phyloP scores from a whole-genome alignment of 2,329 filamentous ascomycete species.

The Metarhizium rileyi region DNA sequence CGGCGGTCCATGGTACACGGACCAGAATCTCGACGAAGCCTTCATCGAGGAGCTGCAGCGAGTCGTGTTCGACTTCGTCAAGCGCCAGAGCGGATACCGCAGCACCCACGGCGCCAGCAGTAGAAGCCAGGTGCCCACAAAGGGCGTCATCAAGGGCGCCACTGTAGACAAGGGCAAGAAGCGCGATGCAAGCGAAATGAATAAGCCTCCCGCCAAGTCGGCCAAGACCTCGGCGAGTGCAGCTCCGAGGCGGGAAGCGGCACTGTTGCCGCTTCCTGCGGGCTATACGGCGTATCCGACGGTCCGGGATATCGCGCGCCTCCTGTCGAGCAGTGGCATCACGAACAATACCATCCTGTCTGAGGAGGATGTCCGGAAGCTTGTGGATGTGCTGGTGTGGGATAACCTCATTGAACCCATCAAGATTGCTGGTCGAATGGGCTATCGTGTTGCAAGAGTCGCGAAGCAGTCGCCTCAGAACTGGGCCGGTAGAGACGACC shows the following conservation, averaged over 20 bases:
- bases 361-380: slow-evolving; percentile 70
- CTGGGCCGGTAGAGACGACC: slow-evolving; percentile 31
- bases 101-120: slow-evolving; percentile 24
- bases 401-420: slow-evolving; percentile 73
- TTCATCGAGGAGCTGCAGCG: slow-evolving; percentile 72
- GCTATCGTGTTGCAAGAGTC: slow-evolving; percentile 43
- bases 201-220: slow-evolving; percentile 20
- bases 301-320: slow-evolving; percentile 63
- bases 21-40: slow-evolving; percentile 78
- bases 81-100: slow-evolving; percentile 60
- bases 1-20: slow-evolving; percentile 89
- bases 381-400: slow-evolving; percentile 81
- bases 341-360: slow-evolving; percentile 62
- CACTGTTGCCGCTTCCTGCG: slow-evolving; percentile 45
- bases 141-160: slow-evolving; percentile 42
- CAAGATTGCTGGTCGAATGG: slow-evolving; percentile 36
- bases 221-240: slow-evolving; percentile 12
- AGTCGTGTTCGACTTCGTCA: slow-evolving; percentile 65
- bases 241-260: slow-evolving; percentile 21
- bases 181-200: slow-evolving; percentile 34
- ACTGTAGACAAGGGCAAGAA: slow-evolving; percentile 38
- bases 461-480: slow-evolving; percentile 33
- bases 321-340: slow-evolving; percentile 59
- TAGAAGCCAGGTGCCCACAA: slow-evolving; percentile 42
- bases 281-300: slow-evolving; percentile 75